These are phyloP conservation scores for Aspergillus ibericus DNA, from an alignment of 2,329 filamentous ascomycete species.

Conservation along the genomic window DNA sequence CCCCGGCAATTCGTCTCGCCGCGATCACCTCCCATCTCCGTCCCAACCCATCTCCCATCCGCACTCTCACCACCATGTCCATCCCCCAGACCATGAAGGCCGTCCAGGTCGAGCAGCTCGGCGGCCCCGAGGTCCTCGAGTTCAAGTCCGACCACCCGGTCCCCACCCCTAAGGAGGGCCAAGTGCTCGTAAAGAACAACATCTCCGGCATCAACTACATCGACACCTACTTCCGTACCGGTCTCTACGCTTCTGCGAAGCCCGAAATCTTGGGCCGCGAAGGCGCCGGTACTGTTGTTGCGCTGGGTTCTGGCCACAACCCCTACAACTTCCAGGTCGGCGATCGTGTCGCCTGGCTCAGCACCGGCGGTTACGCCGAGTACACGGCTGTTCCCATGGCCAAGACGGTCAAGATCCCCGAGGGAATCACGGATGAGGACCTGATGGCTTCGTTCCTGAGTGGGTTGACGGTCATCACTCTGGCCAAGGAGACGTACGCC, in stretches of 20 bases:
- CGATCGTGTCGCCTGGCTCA: constrained; percentile 71
- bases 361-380: constrained; percentile 57
- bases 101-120: constrained; percentile 69
- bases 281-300: constrained; percentile 69
- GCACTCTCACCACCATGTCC: constrained; percentile 33
- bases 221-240: constrained; percentile 86
- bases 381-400: constrained; percentile 56
- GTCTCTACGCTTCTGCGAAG: constrained; percentile 71
- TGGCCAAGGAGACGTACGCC: constrained; percentile 70
- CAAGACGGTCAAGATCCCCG: constrained; percentile 64
- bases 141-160: constrained; percentile 71
- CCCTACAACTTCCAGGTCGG: constrained; percentile 61
- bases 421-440: constrained; percentile 58
- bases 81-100: constrained; percentile 70
- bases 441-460: constrained; percentile 74
- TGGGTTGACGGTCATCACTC: constrained; percentile 77
- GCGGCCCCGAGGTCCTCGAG: constrained; percentile 70
- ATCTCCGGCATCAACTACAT: constrained; percentile 85
- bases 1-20: constrained; percentile 9
- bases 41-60: constrained; percentile 6
- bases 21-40: constrained; percentile 14
- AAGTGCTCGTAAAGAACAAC: constrained; percentile 79
- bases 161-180: constrained; percentile 64
- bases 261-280: constrained; percentile 80
- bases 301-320: constrained; percentile 54